Evolutionary conservation across 768 basidiomycete genomes (phyloP).

Genomic region (Fomitopsis pulvina): DNA sequence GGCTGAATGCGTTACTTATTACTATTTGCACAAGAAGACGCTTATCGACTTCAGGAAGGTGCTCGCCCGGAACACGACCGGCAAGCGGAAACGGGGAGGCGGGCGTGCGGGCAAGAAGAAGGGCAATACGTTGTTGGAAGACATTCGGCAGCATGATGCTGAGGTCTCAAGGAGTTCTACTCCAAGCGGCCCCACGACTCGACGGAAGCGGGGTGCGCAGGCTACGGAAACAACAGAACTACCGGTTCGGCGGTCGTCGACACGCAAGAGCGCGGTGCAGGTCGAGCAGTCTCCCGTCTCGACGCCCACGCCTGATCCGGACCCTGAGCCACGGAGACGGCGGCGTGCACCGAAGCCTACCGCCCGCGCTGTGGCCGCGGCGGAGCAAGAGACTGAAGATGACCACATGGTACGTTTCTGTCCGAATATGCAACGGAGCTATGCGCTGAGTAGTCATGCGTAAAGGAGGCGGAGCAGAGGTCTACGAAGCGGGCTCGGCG

Average conservation of each 20-base stretch:
- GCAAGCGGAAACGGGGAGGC: constrained; percentile 56
- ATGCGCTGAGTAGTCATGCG: background rate
- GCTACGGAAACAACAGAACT: constrained; percentile 6
- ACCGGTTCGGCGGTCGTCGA: constrained; percentile 11
- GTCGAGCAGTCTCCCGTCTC: constrained; percentile 37
- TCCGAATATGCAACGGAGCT: background rate
- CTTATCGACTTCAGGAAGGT: constrained; percentile 80
- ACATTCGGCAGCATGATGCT: constrained; percentile 74
- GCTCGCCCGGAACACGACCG: constrained; percentile 57
- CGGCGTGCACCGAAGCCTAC: constrained; percentile 29
- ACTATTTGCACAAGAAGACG: constrained; percentile 92
- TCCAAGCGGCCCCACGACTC: constrained; percentile 6
- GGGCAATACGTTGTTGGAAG: constrained; percentile 73
- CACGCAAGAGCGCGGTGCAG: constrained; percentile 34
- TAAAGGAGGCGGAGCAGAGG: constrained; percentile 25
- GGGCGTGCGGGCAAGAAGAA: constrained; percentile 63
- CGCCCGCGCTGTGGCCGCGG: constrained; percentile 23
- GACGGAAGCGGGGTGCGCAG: constrained; percentile 8
- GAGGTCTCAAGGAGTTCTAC: constrained; percentile 21
- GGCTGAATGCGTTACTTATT: constrained; percentile 86
- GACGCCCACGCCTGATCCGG: constrained; percentile 61
- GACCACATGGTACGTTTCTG: constrained; percentile 22
- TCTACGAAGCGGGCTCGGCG: constrained; percentile 25
- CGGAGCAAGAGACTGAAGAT: constrained; percentile 26
- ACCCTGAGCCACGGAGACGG: constrained; percentile 47